phyloP scores from a whole-genome alignment of 2,329 filamentous ascomycete species.

The Camptophora hylomeconis region DNA sequence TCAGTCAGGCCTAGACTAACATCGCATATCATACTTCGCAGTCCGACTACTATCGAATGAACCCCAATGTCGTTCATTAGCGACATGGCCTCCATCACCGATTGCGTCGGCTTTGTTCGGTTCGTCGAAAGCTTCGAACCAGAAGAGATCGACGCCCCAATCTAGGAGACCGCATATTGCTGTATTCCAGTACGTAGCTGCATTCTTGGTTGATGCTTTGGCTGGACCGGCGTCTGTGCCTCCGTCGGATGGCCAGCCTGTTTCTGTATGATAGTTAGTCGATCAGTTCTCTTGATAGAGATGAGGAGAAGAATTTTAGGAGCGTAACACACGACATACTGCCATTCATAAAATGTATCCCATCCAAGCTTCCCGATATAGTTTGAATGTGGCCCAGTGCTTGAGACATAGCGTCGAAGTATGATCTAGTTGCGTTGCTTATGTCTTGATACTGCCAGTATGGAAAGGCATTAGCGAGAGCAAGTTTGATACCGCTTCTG shows the following conservation, averaged over 20 bases:
- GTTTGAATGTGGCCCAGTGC: constrained; percentile 51
- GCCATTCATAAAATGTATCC: constrained; percentile 54
- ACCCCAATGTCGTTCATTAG: constrained; percentile 58
- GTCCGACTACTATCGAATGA: constrained; percentile 48
- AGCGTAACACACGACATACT: constrained; percentile 55
- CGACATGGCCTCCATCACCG: constrained; percentile 48
- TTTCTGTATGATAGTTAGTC: constrained; percentile 10
- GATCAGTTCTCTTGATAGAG: background rate
- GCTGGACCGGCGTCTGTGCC: constrained; percentile 51
- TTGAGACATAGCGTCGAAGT: constrained; percentile 55
- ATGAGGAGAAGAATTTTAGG: constrained; percentile 20
- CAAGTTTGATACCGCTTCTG: constrained; percentile 44
- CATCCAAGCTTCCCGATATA: constrained; percentile 39
- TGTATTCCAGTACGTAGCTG: constrained; percentile 46
- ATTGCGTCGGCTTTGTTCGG: constrained; percentile 53
- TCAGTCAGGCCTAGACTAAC: too few species aligned
- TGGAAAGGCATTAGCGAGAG: constrained; percentile 56
- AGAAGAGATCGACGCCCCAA: constrained; percentile 58
- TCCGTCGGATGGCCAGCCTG: constrained; percentile 23
- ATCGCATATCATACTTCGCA: constrained; percentile 19
- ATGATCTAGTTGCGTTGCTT: constrained; percentile 46
- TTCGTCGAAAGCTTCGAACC: constrained; percentile 64
- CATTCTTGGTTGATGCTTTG: constrained; percentile 46
- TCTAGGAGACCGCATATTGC: constrained; percentile 51
- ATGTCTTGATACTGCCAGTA: constrained; percentile 57